Evolutionary conservation across 371 early-diverging fungal species (phyloP).

Genomic region (Mortierella sp.): DNA sequence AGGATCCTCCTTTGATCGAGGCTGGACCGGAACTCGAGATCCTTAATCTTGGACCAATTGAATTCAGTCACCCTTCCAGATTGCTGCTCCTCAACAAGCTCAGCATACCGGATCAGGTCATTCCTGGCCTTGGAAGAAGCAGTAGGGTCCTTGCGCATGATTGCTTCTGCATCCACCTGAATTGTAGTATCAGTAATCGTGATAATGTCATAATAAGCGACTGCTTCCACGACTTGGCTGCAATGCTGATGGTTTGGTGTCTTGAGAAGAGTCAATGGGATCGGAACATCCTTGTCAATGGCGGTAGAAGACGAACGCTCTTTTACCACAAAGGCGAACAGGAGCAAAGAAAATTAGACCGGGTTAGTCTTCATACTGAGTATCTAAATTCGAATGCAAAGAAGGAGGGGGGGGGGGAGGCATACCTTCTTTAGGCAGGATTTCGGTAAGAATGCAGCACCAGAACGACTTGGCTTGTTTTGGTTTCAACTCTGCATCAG

Average conservation of each 20-base stretch:
- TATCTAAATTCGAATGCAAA: too few species aligned
- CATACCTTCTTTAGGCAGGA: constrained; percentile 3
- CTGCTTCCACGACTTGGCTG: constrained; percentile 59
- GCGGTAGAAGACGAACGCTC: not conserved
- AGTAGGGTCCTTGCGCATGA: constrained; percentile 59
- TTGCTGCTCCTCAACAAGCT: constrained; percentile 53
- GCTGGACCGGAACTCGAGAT: constrained; percentile 86
- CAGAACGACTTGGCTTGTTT: constrained; percentile 61
- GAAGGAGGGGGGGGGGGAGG: too few species aligned
- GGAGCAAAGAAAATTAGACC: too few species aligned
- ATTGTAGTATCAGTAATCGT: constrained; percentile 66
- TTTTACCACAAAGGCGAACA: not conserved
- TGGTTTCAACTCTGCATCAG: constrained; percentile 34
- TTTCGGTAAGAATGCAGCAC: constrained; percentile 56
- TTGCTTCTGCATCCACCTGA: constrained; percentile 63
- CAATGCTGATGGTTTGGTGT: constrained; percentile 59
- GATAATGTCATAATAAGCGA: constrained; percentile 73
- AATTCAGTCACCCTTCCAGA: constrained; percentile 59
- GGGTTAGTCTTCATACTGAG: too few species aligned
- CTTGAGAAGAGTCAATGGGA: constrained; percentile 72
- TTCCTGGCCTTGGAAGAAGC: constrained; percentile 58
- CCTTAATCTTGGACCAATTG: constrained; percentile 82
- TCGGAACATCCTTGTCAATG: constrained; percentile 40
- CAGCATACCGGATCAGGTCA: constrained; percentile 65
- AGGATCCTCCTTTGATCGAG: constrained; percentile 60